Evolutionary conservation across 2,329 filamentous ascomycete species (phyloP), one percentile per base, ranked within the genome.

Genomic region (Trichoderma hamatum): DNA sequence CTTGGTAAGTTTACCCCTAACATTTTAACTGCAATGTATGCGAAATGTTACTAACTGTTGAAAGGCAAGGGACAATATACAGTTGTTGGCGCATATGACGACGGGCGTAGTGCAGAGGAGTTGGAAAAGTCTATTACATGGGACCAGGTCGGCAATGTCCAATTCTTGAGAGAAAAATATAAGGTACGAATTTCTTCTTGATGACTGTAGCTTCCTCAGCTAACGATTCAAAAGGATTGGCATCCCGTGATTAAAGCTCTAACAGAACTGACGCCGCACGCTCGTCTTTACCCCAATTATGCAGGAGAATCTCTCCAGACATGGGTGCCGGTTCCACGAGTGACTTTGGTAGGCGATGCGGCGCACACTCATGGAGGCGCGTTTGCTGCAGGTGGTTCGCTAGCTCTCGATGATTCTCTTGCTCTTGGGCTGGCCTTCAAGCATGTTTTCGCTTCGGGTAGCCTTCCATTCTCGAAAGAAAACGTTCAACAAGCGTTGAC

Each of bases 211-310:
- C 28, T 19, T 9, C 13, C 13, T 21, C 26, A 43, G 21, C 56
- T 43, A 46, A 68, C 14, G 7, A 19, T 30, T 34, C 10, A 5
- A 46, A 2, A 68, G 70, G 74, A 79, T 70, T 84, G 82, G 82
- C 80, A 81, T 56, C 80, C 81, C 0, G 73, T 79, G 0, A 75
- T 81, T 34, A 78, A 76, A 65, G 76, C 77, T 14, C 75, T 84
- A 4, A 74, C 81, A 4, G 77, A 82, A 9, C 76, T 78, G 3
- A 80, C 79, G 7, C 82, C 82, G 0, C 74, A 77, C 39, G 80
- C 79, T 0, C 77, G 76, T n/a, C 69, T 82, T 0, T 84, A 81
- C 58, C 81, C 82, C 14, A 84, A 84, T 70, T 77, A 78, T 19
- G 78, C 81, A 0, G 82, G 79, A 0, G 73, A 78, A 10, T 74